Percentiles rank a stretch among this genome's conserved stretches.
These are phyloP conservation scores for Agastache rugosa DNA, from an alignment of 257 asterid genomes.

Conservation along the genomic window DNA sequence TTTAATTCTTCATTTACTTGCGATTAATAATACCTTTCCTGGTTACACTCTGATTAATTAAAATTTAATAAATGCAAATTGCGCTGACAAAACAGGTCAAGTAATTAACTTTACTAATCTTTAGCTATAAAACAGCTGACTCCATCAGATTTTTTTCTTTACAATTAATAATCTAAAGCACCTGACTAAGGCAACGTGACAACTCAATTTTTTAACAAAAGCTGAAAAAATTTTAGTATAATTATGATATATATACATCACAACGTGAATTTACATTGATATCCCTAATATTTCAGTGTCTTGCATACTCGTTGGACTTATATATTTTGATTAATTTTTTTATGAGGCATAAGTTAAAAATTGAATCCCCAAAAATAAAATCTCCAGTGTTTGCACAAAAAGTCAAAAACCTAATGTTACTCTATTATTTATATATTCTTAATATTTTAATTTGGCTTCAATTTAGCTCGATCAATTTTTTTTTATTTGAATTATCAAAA, in stretches of 20 bases:
- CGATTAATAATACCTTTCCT: slow-evolving; percentile 8
- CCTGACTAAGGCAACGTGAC: slow-evolving; percentile 43
- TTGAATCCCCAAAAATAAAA: no score
- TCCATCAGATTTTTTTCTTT: slow-evolving; percentile 30
- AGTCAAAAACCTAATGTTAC: no score
- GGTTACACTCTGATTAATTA: neutral
- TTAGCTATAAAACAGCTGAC: slow-evolving; percentile 43
- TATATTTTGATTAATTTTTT: no score
- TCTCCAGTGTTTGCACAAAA: no score
- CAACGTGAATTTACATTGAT: neutral
- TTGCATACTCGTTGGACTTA: no score
- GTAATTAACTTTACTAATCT: slow-evolving; percentile 25
- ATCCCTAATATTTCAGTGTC: neutral
- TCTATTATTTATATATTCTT: no score
- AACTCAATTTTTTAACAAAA: slow-evolving; percentile 22
- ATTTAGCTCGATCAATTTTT: no score
- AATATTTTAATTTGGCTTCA: no score
- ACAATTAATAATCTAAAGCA: slow-evolving; percentile 29
- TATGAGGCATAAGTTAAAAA: no score
- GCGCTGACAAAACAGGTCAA: slow-evolving; percentile 43
- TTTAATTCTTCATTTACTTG: neutral
- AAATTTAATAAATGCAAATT: slow-evolving; percentile 7
- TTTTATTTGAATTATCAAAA: no score
- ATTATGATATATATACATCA: neutral
- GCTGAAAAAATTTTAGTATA: neutral